Base-by-base conservation (phyloP, 805 yeast species). In the Hanseniaspora lindneri region DNA sequence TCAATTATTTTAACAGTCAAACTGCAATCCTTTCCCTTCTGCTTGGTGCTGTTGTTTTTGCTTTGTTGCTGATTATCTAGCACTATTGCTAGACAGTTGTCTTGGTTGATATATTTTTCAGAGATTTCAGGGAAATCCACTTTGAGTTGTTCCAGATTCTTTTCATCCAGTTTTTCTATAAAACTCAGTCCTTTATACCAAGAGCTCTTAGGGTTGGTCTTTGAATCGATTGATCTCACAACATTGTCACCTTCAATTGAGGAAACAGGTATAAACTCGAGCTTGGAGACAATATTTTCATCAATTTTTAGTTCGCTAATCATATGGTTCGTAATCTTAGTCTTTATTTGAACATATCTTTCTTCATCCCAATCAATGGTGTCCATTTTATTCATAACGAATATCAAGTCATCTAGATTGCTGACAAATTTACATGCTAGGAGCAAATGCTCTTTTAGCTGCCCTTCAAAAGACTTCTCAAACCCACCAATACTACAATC, bases 401-500 rank as follows among this genome's bases (percentile, higher is more conserved):
- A 95, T 52, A 92, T 71, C 69, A 89, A 95, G 51, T 96, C 89
- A 72, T 86, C 85, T 11, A 37, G 21, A 37, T 44, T 28, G 28
- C 27, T 32, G 25, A 44, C 48, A 44, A 44, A 44, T 20, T 36
- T 44, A 27, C 30, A 20, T 52, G 98, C 98, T 60, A 89, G 73
- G 50, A 89, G 69, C 3, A 96, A 94, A 62, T 89, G 98, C 74
- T 88, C 97, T 68, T 96, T 81, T 28, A 97, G 86, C 70, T 89
- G 98, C 52, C 98, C 98, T 59, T 96, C 97, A 63, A 89, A 89
- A 41, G 98, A 98, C 48, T 96, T 89, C 71, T 92, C 99, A 69
- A 92, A 92, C 60, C 94, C 99, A 66, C 96, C 97, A 65, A 86
- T 85, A 70, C 97, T 83, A 51, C 97, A 96, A 56, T 95, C 86